A percentile compares a stretch with the other conserved stretches of the same genome.
phyloP scores from a whole-genome alignment of 306 rosid genomes.

The Fagus sylvatica region DNA sequence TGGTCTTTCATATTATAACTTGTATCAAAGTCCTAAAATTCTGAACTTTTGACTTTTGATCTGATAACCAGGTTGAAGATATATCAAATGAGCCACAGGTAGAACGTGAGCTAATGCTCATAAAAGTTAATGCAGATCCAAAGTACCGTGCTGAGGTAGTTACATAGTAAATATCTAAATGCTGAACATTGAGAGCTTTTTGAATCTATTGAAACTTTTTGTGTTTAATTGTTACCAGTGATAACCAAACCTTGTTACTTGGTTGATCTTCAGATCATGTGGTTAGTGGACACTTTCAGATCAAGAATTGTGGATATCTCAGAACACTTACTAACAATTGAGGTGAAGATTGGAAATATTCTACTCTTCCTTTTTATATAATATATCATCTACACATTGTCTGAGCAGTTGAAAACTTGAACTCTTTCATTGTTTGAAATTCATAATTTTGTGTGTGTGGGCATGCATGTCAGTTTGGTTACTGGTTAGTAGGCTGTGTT shows the following conservation, averaged over 20 bases:
- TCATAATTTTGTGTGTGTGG: not conserved
- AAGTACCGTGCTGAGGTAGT: conserved; percentile 57
- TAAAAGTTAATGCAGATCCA: conserved; percentile 60
- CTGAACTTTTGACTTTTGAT: not conserved
- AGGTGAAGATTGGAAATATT: conserved; percentile 44
- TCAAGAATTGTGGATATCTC: conserved; percentile 79
- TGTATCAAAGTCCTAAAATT: conserved; percentile 5
- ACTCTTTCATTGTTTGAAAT: not conserved
- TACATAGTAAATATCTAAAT: conserved; percentile 5
- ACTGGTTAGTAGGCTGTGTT: no score
- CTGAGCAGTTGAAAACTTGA: not conserved
- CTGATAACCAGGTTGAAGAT: conserved; percentile 61
- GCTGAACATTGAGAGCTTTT: not conserved
- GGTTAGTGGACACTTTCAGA: conserved; percentile 79
- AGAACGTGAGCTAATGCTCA: conserved; percentile 77
- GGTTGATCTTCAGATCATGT: conserved; percentile 51
- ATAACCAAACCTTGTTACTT: conserved; percentile 8
- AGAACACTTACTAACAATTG: conserved; percentile 64
- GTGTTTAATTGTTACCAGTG: not conserved
- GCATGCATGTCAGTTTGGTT: not conserved
- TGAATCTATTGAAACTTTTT: not conserved
- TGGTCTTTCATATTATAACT: not conserved
- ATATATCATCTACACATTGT: not conserved
- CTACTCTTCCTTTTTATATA: not conserved
- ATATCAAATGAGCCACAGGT: conserved; percentile 74